Evolutionary conservation across 2,329 filamentous ascomycete species (phyloP).

Genomic region (Xylariaceae sp.): DNA sequence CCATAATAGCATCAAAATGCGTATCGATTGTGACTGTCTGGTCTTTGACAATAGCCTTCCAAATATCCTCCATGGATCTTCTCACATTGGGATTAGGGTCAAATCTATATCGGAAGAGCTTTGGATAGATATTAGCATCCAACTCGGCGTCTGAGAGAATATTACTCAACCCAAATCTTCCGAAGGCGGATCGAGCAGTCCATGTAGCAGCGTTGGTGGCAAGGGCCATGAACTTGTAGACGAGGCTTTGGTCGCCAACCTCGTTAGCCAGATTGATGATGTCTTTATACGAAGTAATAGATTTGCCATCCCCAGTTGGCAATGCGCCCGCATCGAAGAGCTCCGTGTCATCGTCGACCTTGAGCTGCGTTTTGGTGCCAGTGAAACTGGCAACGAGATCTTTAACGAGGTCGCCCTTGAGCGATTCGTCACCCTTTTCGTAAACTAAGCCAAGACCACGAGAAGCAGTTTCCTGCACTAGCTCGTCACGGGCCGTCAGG

Average conservation of each 20-base stretch:
- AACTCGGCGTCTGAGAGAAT: slow-evolving; percentile 84
- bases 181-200: slow-evolving; percentile 95
- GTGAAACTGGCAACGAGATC: slow-evolving; percentile 89
- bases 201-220: slow-evolving; percentile 94
- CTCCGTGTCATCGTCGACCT: slow-evolving; percentile 85
- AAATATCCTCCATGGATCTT: slow-evolving; percentile 95
- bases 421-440: slow-evolving; percentile 75
- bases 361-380: slow-evolving; percentile 66
- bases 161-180: slow-evolving; percentile 84
- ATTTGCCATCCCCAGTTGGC: slow-evolving; percentile 82
- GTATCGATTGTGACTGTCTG: slow-evolving; percentile 67
- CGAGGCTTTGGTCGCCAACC: slow-evolving; percentile 90
- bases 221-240: slow-evolving; percentile 97
- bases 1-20: slow-evolving; percentile 84
- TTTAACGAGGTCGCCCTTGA: slow-evolving; percentile 77
- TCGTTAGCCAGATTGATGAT: slow-evolving; percentile 95
- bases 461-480: slow-evolving; percentile 93
- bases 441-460: slow-evolving; percentile 89
- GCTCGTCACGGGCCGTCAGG: slow-evolving; percentile 80
- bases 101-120: slow-evolving; percentile 89
- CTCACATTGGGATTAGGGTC: slow-evolving; percentile 93
- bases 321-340: slow-evolving; percentile 87
- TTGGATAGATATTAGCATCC: slow-evolving; percentile 92
- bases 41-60: slow-evolving; percentile 93
- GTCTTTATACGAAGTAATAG: slow-evolving; percentile 94